Evolutionary conservation across 805 yeast species (phyloP).

Genomic region (Saccharomycopsis microspora): DNA sequence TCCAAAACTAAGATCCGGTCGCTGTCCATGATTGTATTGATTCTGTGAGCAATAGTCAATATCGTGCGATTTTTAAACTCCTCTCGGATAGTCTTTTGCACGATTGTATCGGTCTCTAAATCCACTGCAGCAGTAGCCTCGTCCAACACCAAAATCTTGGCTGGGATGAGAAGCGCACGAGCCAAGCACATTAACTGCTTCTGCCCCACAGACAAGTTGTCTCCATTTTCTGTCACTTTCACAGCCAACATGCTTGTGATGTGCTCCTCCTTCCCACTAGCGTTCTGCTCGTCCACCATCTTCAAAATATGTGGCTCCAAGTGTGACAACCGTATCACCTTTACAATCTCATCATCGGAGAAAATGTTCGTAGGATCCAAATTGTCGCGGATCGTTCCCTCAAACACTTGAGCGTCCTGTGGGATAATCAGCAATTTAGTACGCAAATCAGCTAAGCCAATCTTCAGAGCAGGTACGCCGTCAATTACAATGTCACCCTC

Average conservation of each 20-base stretch:
- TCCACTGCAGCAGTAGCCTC: conserved; percentile 89
- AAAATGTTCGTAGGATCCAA: conserved; percentile 69
- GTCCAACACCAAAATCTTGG: conserved; percentile 59
- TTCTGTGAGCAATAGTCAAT: conserved; percentile 75
- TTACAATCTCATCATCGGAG: conserved; percentile 76
- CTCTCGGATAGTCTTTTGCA: conserved; percentile 67
- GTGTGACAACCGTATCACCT: conserved; percentile 67
- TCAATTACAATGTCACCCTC: conserved; percentile 66
- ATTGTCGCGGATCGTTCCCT: conserved; percentile 77
- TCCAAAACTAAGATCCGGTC: conserved; percentile 70
- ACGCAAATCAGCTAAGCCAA: conserved; percentile 74
- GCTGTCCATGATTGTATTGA: conserved; percentile 73
- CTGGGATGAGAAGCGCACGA: conserved; percentile 56
- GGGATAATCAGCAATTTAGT: conserved; percentile 77
- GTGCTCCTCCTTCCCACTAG: conserved; percentile 28
- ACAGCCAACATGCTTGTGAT: conserved; percentile 27
- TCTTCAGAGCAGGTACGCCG: conserved; percentile 46
- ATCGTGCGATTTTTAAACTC: conserved; percentile 72
- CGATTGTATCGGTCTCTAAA: conserved; percentile 68
- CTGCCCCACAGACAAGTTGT: conserved; percentile 66
- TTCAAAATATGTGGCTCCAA: conserved; percentile 49
- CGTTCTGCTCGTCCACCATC: conserved; percentile 38
- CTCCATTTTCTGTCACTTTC: conserved; percentile 55
- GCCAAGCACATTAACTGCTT: conserved; percentile 75
- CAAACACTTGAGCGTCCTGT: conserved; percentile 87